Base-by-base conservation (phyloP, 2,329 filamentous ascomycete genomes). In the Fusarium sp. region DNA sequence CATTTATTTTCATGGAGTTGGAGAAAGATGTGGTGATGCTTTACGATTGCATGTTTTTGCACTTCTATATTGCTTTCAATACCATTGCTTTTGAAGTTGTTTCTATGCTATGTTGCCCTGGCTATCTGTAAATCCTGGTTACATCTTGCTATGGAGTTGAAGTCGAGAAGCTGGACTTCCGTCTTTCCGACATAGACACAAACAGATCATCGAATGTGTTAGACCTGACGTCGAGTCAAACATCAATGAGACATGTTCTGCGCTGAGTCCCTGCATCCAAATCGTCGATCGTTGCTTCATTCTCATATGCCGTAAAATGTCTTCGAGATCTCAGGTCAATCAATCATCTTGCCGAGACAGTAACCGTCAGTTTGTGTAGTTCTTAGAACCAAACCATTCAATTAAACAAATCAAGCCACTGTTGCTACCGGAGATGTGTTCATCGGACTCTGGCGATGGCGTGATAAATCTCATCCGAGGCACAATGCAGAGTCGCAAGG, bases 401-500 rank as follows among this genome's bases (percentile, higher is more conserved):
- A 3, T 7, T 25, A 19, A 23, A 25, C 21, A 50, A 25, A 25
- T 44, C 18, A 25, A 37, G 10, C 44, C 30, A 53, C 44, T 53
- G 21, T 14, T 9, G 14, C 18, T 23, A 43, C 42, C 19, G 28
- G 50, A 63, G 23, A 63, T 56, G 18, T 46, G 26, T 16, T 23
- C 26, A 7, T 44, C 34, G n/a, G 26, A 49, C n/a, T n/a, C 14
- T 16, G 13, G 55, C 68, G 43, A 70, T 71, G 67, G 68, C 68
- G 68, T 71, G 68, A 71, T 70, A 65, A 44, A 65, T 41, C 52
- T 34, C 56, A 69, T 48, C 31, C 43, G 46, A 60, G 65, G 63
- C 67, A 70, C 43, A 67, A 70, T 70, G 28, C 54, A 41, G 49
- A 50, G 48, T 52, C 52, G 31, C 19, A 46, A 45, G 42, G 42